Percentiles rank a stretch among this genome's conserved stretches.
phyloP scores from a whole-genome alignment of 2,329 filamentous ascomycete species.

The Claviceps quebecensis region DNA sequence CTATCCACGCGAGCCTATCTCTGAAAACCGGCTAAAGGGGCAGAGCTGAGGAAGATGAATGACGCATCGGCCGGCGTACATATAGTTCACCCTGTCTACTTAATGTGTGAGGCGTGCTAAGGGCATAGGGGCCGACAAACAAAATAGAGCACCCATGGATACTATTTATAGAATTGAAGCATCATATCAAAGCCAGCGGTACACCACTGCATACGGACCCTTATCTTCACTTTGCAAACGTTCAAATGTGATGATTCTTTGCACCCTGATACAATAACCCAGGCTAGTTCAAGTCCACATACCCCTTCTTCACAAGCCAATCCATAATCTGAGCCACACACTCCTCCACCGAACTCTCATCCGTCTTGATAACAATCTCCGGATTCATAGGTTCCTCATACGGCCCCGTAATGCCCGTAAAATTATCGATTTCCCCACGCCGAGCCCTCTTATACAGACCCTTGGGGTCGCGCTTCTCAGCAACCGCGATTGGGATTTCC shows the following conservation, averaged over 20 bases:
- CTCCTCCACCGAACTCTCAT: slow-evolving; percentile 74
- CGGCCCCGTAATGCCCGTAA: slow-evolving; percentile 87
- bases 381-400: slow-evolving; percentile 81
- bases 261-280: not conserved
- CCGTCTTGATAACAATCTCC: slow-evolving; percentile 77
- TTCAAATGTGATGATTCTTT: not conserved
- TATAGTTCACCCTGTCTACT: too few relatives aligned
- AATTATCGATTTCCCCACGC: slow-evolving; percentile 88
- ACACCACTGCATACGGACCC: too few relatives aligned
- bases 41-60: too few relatives aligned
- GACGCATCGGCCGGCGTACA: too few relatives aligned
- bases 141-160: not conserved
- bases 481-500: slow-evolving; percentile 80
- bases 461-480: slow-evolving; percentile 93
- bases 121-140: not conserved
- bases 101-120: slow-evolving; percentile 7
- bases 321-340: slow-evolving; percentile 72
- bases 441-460: slow-evolving; percentile 95
- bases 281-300: slow-evolving; percentile 16
- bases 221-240: not conserved
- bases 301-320: slow-evolving; percentile 59
- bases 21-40: too few relatives aligned
- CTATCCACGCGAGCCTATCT: not conserved
- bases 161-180: not conserved
- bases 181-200: too few relatives aligned